Conservation (phyloP, 768 basidiomycete genomes). For the Obba rivulosa region DNA sequence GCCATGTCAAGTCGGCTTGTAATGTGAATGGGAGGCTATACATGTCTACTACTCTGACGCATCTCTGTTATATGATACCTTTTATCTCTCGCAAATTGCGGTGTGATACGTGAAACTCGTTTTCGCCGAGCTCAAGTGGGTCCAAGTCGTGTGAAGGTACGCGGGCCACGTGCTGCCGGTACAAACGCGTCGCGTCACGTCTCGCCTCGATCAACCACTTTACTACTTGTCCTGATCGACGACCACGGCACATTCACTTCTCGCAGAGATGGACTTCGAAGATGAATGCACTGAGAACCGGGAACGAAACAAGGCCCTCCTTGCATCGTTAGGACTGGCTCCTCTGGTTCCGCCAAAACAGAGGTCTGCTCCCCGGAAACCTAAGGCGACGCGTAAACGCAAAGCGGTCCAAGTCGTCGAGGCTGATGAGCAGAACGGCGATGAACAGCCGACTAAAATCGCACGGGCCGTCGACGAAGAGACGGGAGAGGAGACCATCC, state of each 20-base stretch:
- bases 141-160: too few relatives aligned
- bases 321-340: conserved; percentile 42
- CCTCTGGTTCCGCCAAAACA: conserved; percentile 15
- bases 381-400: conserved; percentile 28
- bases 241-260: not conserved
- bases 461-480: conserved; percentile 8
- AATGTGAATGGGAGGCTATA: too few relatives aligned
- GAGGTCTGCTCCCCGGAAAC: conserved; percentile 34
- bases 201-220: not conserved
- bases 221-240: not conserved
- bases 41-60: too few relatives aligned
- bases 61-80: too few relatives aligned
- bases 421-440: conserved; percentile 20
- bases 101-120: too few relatives aligned
- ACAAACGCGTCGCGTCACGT: not conserved
- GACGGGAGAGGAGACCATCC: conserved; percentile 12
- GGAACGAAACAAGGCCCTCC: conserved; percentile 36
- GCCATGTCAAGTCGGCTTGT: too few relatives aligned
- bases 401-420: conserved; percentile 25
- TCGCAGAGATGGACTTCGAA: conserved; percentile 21
- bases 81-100: too few relatives aligned
- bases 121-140: too few relatives aligned
- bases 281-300: conserved; percentile 32
- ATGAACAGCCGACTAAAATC: conserved; percentile 14
- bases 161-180: too few relatives aligned